These are phyloP conservation scores for Blepharisma japonicum DNA, from an alignment of 73 alveolate genomes.

Conservation along the genomic window DNA sequence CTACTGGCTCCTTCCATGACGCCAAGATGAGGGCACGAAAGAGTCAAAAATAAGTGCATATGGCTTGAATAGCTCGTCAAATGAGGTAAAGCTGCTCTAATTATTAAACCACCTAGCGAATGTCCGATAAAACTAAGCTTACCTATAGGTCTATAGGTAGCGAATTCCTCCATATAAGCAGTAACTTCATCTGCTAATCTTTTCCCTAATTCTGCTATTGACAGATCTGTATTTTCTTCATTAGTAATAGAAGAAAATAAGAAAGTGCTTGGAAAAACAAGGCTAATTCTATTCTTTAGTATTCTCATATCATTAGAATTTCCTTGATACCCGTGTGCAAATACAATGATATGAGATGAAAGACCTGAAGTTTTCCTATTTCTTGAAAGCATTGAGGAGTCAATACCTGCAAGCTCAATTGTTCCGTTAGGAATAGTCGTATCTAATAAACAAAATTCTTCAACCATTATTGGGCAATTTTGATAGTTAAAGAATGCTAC, in stretches of 20 bases:
- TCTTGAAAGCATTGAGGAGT: not conserved
- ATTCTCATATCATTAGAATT: conserved; percentile 92
- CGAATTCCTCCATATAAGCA: conserved; percentile 80
- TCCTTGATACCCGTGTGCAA: conserved; percentile 98
- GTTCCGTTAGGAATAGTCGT: conserved; percentile 6
- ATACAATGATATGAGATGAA: conserved; percentile 77
- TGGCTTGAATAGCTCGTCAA: conserved; percentile 63
- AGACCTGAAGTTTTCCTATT: not conserved
- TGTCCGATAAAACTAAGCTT: conserved; percentile 73
- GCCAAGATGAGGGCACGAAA: conserved; percentile 91
- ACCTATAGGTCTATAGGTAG: conserved; percentile 70
- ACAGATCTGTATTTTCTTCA: conserved; percentile 93
- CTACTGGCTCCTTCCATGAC: conserved; percentile 69
- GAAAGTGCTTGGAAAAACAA: conserved; percentile 85
- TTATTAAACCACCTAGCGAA: conserved; percentile 91
- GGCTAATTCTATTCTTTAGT: conserved; percentile 82
- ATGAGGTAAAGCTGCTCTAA: conserved; percentile 88
- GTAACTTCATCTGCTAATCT: conserved; percentile 88
- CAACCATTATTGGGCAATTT: conserved; percentile 2
- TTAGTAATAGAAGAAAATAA: conserved; percentile 73
- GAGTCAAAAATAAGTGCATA: conserved; percentile 73
- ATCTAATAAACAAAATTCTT: conserved; percentile 12
- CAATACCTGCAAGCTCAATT: not conserved
- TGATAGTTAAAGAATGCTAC: too few relatives aligned
- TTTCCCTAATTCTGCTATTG: conserved; percentile 89